A percentile compares a stretch with the other conserved stretches of the same genome.
Evolutionary conservation across 1,284 basidiomycete species (phyloP).

Genomic region (Lignosus rhinocerotis): DNA sequence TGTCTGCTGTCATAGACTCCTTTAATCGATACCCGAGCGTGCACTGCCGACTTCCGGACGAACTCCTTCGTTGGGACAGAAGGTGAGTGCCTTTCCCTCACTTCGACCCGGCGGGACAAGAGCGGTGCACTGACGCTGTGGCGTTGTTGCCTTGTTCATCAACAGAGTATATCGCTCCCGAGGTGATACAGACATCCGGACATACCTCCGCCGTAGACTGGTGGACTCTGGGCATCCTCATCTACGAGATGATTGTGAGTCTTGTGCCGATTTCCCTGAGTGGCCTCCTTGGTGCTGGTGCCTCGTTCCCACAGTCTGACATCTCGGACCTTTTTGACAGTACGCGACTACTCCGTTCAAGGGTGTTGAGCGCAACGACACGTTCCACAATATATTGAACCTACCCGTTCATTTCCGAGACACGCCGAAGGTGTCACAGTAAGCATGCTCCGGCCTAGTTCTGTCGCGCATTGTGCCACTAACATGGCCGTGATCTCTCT

Average conservation of each 20-base stretch:
- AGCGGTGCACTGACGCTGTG: slow-evolving; percentile 24
- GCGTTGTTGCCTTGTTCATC: slow-evolving; percentile 16
- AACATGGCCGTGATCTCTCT: slow-evolving; percentile 10
- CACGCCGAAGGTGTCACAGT: slow-evolving; percentile 81
- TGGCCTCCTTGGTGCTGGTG: background rate
- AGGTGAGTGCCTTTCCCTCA: slow-evolving; percentile 51
- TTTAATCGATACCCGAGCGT: slow-evolving; percentile 94
- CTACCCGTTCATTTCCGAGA: slow-evolving; percentile 90
- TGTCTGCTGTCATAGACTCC: slow-evolving; percentile 56
- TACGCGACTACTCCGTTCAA: slow-evolving; percentile 99
- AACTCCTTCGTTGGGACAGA: slow-evolving; percentile 99
- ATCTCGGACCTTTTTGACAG: slow-evolving; percentile 41
- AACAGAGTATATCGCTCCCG: slow-evolving; percentile 96
- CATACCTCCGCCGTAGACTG: slow-evolving; percentile 99
- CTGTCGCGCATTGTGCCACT: slow-evolving; percentile 16
- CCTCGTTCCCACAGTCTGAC: slow-evolving; percentile 16
- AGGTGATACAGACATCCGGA: slow-evolving; percentile 97
- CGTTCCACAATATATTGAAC: slow-evolving; percentile 94
- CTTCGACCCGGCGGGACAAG: slow-evolving; percentile 7
- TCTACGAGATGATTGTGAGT: slow-evolving; percentile 99
- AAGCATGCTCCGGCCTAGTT: slow-evolving; percentile 39
- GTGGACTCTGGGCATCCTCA: slow-evolving; percentile 99
- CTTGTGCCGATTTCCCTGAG: slow-evolving; percentile 6
- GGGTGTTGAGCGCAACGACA: slow-evolving; percentile 90
- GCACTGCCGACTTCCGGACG: slow-evolving; percentile 96